These are phyloP conservation scores for Lactarius psammicola DNA, from an alignment of 768 basidiomycete species.

Conservation along the genomic window DNA sequence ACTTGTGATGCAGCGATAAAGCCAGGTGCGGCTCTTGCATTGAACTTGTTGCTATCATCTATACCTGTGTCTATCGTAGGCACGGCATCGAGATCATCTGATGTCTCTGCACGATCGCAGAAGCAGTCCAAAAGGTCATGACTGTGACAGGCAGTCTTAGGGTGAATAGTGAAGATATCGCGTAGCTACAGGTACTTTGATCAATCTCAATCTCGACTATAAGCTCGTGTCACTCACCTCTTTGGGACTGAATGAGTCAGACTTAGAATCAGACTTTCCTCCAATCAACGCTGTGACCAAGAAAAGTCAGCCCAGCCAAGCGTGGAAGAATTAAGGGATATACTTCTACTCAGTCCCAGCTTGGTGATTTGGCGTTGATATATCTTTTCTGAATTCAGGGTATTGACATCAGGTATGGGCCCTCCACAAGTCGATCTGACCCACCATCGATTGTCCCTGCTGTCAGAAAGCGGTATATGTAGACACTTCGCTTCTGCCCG, in stretches of 20 bases:
- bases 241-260: constrained; percentile 82
- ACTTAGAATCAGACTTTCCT: constrained; percentile 57
- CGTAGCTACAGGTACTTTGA: constrained; percentile 55
- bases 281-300: constrained; percentile 62
- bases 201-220: constrained; percentile 14
- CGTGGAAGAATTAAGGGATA: constrained; percentile 36
- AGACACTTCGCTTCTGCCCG: constrained; percentile 89
- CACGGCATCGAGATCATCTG: constrained; percentile 3
- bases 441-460: constrained; percentile 87
- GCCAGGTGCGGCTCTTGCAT: constrained; percentile 34
- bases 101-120: constrained; percentile 43
- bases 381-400: constrained; percentile 65
- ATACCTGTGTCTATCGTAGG: not conserved
- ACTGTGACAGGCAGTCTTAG: constrained; percentile 79
- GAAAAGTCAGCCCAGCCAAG: constrained; percentile 13
- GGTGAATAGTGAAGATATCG: constrained; percentile 88
- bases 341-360: constrained; percentile 83
- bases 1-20: constrained; percentile 70
- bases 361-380: constrained; percentile 95
- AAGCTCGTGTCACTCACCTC: constrained; percentile 52
- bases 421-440: not conserved
- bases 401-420: constrained; percentile 5
- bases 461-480: constrained; percentile 84
- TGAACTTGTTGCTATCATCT: constrained; percentile 34
- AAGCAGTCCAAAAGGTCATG: constrained; percentile 87